Percentiles rank a stretch among this genome's conserved stretches.
phyloP scores from a whole-genome alignment of 306 rosid genomes.

The Vigna radiata region DNA sequence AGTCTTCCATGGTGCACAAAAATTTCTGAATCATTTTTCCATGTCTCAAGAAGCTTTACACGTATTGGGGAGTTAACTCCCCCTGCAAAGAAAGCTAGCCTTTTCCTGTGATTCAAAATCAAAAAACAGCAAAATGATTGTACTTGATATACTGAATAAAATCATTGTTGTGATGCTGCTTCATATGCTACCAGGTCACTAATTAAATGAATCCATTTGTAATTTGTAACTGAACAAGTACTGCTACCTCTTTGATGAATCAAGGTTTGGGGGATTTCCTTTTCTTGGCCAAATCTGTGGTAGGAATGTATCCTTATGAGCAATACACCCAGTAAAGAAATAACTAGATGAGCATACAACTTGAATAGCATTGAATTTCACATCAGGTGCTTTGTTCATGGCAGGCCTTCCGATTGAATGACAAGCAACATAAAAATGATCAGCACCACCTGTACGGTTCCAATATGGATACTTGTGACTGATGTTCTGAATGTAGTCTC shows the following conservation, averaged over 20 bases:
- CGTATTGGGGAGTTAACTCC: constrained; percentile 70
- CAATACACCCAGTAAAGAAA: constrained; percentile 59
- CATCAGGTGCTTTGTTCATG: constrained; percentile 68
- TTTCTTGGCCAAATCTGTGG: constrained; percentile 88
- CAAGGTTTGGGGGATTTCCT: constrained; percentile 59
- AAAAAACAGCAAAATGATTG: constrained; percentile 5
- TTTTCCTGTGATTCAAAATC: constrained; percentile 54
- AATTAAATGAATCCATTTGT: background rate
- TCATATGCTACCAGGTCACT: background rate
- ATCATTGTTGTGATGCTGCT: background rate
- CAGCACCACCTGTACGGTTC: constrained; percentile 76
- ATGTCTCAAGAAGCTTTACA: constrained; percentile 54
- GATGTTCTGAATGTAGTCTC: constrained; percentile 63
- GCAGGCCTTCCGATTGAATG: constrained; percentile 82
- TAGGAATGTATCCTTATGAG: constrained; percentile 78
- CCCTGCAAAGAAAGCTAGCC: constrained; percentile 89
- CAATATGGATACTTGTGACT: constrained; percentile 68
- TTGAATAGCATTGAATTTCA: constrained; percentile 71
- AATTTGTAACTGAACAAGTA: background rate
- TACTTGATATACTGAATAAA: constrained; percentile 5
- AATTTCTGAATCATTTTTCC: constrained; percentile 80
- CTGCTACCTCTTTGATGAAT: constrained; percentile 67
- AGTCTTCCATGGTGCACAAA: constrained; percentile 78
- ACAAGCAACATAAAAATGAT: constrained; percentile 87
- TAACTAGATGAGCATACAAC: constrained; percentile 84